phyloP scores from a whole-genome alignment of 2,329 filamentous ascomycete genomes.

The Colletotrichum orchidophilum region DNA sequence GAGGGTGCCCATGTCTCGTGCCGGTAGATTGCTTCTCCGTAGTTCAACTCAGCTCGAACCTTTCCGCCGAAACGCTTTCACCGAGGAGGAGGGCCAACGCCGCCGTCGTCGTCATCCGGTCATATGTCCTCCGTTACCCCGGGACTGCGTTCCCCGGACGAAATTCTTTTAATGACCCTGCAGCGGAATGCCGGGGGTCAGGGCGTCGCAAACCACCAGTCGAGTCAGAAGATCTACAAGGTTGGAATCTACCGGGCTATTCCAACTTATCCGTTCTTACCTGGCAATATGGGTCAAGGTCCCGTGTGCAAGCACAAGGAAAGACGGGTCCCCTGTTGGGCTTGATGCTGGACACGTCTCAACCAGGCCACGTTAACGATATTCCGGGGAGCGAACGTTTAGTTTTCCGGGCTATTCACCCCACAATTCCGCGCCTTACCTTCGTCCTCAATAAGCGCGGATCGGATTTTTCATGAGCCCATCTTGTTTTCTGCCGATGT shows the following conservation, averaged over 20 bases:
- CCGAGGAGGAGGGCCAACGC: neutral
- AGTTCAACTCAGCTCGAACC: neutral
- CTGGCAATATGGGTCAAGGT: neutral
- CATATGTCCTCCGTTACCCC: neutral
- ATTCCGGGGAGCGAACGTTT: neutral
- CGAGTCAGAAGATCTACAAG: neutral
- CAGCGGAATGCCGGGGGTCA: constrained; percentile 9
- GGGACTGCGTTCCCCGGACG: neutral
- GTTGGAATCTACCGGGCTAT: neutral
- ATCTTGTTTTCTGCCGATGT: neutral
- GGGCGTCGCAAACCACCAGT: neutral
- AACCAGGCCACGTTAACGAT: neutral
- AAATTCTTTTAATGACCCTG: neutral
- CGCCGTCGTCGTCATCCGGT: constrained; percentile 13
- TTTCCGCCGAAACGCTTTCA: constrained; percentile 2
- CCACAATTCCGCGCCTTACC: neutral
- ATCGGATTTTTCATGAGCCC: constrained; percentile 4
- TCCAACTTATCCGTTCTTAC: neutral
- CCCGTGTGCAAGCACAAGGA: neutral
- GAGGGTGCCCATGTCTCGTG: neutral
- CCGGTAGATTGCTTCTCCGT: neutral
- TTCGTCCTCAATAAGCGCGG: neutral
- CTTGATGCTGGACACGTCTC: neutral
- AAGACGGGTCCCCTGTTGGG: neutral
- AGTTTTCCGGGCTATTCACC: neutral